Conservation (phyloP, 495 filamentous ascomycete species). For the Tricharina praecox region DNA sequence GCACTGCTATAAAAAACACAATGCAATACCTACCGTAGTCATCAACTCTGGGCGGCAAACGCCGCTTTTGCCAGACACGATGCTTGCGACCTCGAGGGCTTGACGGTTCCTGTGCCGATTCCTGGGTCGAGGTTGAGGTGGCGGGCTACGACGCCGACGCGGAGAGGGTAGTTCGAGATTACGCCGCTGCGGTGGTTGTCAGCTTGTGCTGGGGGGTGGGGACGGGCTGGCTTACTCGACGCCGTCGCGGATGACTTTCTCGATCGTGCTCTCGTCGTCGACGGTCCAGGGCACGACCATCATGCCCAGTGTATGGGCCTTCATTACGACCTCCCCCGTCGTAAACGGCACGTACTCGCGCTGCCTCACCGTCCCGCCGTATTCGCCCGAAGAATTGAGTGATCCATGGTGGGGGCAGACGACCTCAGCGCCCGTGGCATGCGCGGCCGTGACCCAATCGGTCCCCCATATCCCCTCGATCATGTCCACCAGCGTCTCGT, state of each 20-base stretch:
- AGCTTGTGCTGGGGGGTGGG: neutral
- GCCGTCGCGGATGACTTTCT: slow-evolving; percentile 6
- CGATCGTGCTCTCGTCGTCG: slow-evolving; percentile 9
- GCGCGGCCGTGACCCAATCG: slow-evolving; percentile 8
- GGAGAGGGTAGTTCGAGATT: slow-evolving; percentile 8
- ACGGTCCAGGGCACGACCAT: slow-evolving; percentile 8
- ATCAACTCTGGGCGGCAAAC: neutral
- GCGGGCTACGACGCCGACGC: neutral
- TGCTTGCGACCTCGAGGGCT: neutral
- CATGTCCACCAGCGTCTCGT: slow-evolving; percentile 1
- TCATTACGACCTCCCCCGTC: slow-evolving; percentile 7
- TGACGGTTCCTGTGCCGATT: neutral
- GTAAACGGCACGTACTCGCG: slow-evolving; percentile 5
- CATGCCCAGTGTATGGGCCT: slow-evolving; percentile 8
- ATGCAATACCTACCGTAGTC: too few relatives aligned
- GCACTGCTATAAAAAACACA: too few relatives aligned
- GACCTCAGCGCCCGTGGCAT: neutral
- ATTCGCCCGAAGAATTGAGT: neutral
- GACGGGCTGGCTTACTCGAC: neutral
- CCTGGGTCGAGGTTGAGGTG: neutral
- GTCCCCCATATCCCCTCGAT: neutral
- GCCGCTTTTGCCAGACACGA: neutral
- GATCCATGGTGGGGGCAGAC: slow-evolving; percentile 7
- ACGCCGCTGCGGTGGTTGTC: neutral
- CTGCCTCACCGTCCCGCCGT: neutral